Evolutionary conservation across 2,329 filamentous ascomycete species (phyloP).

Genomic region (Pseudophaeomoniella oleicola): DNA sequence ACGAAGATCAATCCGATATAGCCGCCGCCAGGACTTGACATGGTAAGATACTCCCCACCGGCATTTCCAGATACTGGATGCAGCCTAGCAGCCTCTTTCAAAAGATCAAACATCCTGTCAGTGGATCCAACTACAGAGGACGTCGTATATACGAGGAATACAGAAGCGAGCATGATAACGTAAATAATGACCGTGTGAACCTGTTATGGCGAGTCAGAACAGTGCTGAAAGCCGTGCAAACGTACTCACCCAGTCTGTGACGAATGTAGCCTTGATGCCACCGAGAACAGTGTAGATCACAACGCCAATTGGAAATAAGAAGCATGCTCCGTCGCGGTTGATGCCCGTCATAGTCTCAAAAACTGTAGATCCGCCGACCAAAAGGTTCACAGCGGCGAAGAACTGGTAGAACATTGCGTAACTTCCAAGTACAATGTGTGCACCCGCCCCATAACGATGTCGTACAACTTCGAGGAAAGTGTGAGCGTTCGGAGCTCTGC

Average conservation of each 20-base stretch:
- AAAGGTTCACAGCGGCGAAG: slow-evolving; percentile 38
- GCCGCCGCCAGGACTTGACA: slow-evolving; percentile 22
- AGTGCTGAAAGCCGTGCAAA: background rate
- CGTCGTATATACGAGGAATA: slow-evolving; percentile 30
- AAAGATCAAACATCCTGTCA: slow-evolving; percentile 33
- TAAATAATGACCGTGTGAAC: slow-evolving; percentile 41
- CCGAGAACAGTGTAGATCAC: slow-evolving; percentile 24
- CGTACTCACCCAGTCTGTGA: background rate
- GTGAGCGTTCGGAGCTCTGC: slow-evolving; percentile 38
- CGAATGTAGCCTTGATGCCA: slow-evolving; percentile 24
- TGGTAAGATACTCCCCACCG: slow-evolving; percentile 37
- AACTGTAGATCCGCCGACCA: slow-evolving; percentile 30
- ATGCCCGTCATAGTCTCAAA: slow-evolving; percentile 21
- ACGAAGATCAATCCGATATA: slow-evolving; percentile 11
- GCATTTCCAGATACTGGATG: slow-evolving; percentile 37
- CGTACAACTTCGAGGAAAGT: slow-evolving; percentile 39
- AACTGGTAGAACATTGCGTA: slow-evolving; percentile 41
- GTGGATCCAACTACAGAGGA: slow-evolving; percentile 33
- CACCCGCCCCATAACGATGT: slow-evolving; percentile 30
- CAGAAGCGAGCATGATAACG: slow-evolving; percentile 36
- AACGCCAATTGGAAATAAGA: slow-evolving; percentile 1
- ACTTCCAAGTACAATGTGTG: slow-evolving; percentile 37
- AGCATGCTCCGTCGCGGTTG: background rate
- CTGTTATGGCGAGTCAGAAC: slow-evolving; percentile 8
- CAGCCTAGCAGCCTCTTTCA: slow-evolving; percentile 26